Evolutionary conservation across 257 asterid species (phyloP).

Genomic region (Penstemon eatonii): DNA sequence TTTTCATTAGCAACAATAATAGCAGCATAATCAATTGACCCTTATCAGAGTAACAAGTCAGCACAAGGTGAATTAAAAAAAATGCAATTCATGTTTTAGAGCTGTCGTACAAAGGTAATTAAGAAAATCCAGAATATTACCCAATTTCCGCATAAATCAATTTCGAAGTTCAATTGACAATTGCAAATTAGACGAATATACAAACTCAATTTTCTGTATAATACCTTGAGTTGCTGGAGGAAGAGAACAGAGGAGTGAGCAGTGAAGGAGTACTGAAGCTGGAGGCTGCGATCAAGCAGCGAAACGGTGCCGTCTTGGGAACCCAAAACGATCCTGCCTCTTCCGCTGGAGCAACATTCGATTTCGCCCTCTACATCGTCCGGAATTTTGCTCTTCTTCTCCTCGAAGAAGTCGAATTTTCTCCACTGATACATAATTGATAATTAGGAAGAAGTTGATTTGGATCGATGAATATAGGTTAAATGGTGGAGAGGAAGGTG

Average conservation of each 20-base stretch:
- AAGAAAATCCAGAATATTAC: not conserved
- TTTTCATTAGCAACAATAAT: not conserved
- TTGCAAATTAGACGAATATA: constrained; percentile 1
- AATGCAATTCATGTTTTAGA: too few species aligned
- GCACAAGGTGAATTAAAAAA: too few species aligned
- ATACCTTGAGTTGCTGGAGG: constrained; percentile 95
- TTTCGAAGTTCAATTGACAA: constrained; percentile 2
- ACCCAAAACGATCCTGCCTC: constrained; percentile 78
- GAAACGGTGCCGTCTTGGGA: constrained; percentile 73
- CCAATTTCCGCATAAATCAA: not conserved
- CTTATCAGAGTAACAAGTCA: constrained; percentile 3
- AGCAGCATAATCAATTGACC: constrained; percentile 11
- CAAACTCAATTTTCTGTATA: not conserved
- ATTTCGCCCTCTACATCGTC: constrained; percentile 64
- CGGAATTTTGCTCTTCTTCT: constrained; percentile 62
- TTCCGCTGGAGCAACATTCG: constrained; percentile 79
- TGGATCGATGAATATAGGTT: too few species aligned
- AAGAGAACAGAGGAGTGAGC: constrained; percentile 87
- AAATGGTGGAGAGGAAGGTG: too few species aligned
- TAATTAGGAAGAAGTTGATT: too few species aligned
- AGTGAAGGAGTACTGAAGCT: constrained; percentile 67
- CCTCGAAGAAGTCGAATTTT: constrained; percentile 94
- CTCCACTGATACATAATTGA: constrained; percentile 86
- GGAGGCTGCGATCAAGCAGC: constrained; percentile 76
- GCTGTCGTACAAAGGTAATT: not conserved